A percentile compares a stretch with the other conserved stretches of the same genome.
Evolutionary conservation across 345 rosid genomes (phyloP).

Genomic region (Camelina neglecta): DNA sequence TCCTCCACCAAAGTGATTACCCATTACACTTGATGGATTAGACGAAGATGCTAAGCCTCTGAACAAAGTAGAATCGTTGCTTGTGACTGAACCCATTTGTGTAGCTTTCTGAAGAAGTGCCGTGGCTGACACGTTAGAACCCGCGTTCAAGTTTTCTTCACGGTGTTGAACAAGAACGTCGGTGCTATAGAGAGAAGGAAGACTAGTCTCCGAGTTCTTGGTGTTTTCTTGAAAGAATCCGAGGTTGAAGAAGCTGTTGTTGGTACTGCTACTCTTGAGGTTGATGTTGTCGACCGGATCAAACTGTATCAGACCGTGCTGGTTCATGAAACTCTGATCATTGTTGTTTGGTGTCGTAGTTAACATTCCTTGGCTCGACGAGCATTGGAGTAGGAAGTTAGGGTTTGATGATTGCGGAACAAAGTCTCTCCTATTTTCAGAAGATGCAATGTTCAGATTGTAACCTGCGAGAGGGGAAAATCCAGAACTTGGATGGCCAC

Average conservation of each 20-base stretch:
- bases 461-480: slow-evolving; percentile 35
- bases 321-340: slow-evolving; percentile 44
- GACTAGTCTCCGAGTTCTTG: slow-evolving; percentile 37
- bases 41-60: slow-evolving; percentile 60
- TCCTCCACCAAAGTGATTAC: slow-evolving; percentile 43
- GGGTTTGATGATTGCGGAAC: slow-evolving; percentile 47
- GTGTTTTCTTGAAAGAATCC: slow-evolving; percentile 57
- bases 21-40: slow-evolving; percentile 36
- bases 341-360: slow-evolving; percentile 26
- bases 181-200: slow-evolving; percentile 41
- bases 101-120: slow-evolving; percentile 88
- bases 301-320: slow-evolving; percentile 41
- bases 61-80: slow-evolving; percentile 50
- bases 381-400: slow-evolving; percentile 57
- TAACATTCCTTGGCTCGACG: slow-evolving; percentile 41
- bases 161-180: slow-evolving; percentile 48
- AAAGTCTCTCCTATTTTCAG: slow-evolving; percentile 46
- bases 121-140: slow-evolving; percentile 74
- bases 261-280: slow-evolving; percentile 31
- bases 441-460: slow-evolving; percentile 43
- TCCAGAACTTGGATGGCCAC: slow-evolving; percentile 30
- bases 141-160: slow-evolving; percentile 48
- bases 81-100: slow-evolving; percentile 70
- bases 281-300: slow-evolving; percentile 43
- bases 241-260: slow-evolving; percentile 58